Base-by-base conservation (phyloP, 2,329 filamentous ascomycete species). In the Cordyceps militaris region DNA sequence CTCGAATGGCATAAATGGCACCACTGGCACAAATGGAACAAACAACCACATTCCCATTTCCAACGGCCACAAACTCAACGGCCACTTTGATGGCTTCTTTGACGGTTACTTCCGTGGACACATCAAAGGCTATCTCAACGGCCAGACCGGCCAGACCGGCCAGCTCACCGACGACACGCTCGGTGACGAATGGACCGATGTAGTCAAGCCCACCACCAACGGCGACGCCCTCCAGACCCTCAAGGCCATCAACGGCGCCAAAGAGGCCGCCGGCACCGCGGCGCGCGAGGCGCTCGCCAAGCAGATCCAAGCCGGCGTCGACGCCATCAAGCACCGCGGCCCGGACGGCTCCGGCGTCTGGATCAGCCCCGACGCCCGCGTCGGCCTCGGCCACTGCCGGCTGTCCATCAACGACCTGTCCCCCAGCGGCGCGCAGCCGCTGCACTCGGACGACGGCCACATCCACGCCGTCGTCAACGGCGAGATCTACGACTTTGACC, bases 391-490 rank as follows among this genome's bases (percentile, higher is more conserved):
- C 14, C 78, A 82, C 64, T 73, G 73, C 46, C 74, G 79, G n/a
- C 69, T 82, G 10, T 72, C 77, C 16, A 81, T 82, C 64, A 79
- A 79, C 61, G 79, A 82, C 61, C 72, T 81, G 0, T 74, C 72
- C 8, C 66, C 73, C 0, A 66, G 67, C n/a, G 80, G 76, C 1
- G 64, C 66, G 4, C 80, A 82, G 61, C 80, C 79, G 2, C 66
- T 79, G 47, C 71, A 75, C 55, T 8, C 11, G 13, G 21, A 40
- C 5, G 68, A 73, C 16, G 65, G 67, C 21, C 61, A 61, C 1
- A 70, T 84, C 19, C 79, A 83, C 64, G 79, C 79, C 1, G 75
- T 84, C n/a, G 78, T 84, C 24, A 83, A 82, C 59, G 81, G 82
- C 28, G 81, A 84, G 65, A 71, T 84, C n/a, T 84, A 84, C 64